These are phyloP conservation scores for Globisporangium carolinianum DNA, from an alignment of 352 stramenopile species.

Conservation along the genomic window DNA sequence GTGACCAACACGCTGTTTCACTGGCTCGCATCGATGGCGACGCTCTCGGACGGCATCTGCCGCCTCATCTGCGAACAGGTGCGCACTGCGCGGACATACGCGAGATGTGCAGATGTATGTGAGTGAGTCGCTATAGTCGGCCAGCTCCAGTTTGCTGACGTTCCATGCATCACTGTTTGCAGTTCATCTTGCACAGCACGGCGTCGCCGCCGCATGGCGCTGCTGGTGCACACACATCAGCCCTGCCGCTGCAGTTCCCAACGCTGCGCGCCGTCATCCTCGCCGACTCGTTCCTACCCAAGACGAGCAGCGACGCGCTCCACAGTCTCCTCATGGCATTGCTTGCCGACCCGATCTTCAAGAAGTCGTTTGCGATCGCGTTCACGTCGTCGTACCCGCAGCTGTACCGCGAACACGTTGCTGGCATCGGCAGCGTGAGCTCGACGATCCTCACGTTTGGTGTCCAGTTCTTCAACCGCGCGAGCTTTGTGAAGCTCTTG, in stretches of 20 bases:
- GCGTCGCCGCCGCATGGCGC: not conserved
- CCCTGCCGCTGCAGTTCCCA: conserved; percentile 25
- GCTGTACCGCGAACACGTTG: conserved; percentile 70
- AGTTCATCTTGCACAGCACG: conserved; percentile 5
- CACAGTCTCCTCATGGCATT: conserved; percentile 95
- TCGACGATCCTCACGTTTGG: conserved; percentile 91
- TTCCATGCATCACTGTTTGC: too few species aligned
- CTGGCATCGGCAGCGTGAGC: conserved; percentile 61
- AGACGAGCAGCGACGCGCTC: conserved; percentile 67
- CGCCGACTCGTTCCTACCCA: conserved; percentile 77
- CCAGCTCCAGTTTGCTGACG: too few species aligned
- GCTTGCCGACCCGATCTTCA: conserved; percentile 95
- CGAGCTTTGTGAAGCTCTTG: conserved; percentile 91
- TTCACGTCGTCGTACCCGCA: conserved; percentile 93
- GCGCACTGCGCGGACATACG: not conserved
- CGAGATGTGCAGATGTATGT: not conserved
- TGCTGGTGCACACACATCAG: too few species aligned
- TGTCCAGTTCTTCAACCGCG: conserved; percentile 99
- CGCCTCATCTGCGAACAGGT: conserved; percentile 80
- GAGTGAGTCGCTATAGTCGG: not conserved
- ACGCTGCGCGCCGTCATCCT: conserved; percentile 77
- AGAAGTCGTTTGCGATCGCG: conserved; percentile 91
- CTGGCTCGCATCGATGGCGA: conserved; percentile 77
- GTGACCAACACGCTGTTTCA: conserved; percentile 67
- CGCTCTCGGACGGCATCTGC: conserved; percentile 74